Percentiles rank a stretch among this genome's conserved stretches.
These are phyloP conservation scores for Kurtzmaniella cleridarum DNA, from an alignment of 805 yeast species.

Conservation along the genomic window DNA sequence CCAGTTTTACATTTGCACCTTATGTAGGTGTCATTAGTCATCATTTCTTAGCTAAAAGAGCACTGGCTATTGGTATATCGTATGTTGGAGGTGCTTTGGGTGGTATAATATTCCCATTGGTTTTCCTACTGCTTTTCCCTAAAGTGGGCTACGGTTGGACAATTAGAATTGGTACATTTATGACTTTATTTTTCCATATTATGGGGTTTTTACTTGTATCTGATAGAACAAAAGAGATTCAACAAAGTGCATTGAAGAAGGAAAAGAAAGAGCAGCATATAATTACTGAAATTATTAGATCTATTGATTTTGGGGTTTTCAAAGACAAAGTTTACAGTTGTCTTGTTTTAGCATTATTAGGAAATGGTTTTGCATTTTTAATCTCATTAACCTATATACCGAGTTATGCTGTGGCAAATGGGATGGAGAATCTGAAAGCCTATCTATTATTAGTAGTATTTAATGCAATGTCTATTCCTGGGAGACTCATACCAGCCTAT, in stretches of 20 bases:
- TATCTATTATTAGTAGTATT: conserved; percentile 18
- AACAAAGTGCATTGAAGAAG: conserved; percentile 5
- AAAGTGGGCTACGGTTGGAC: conserved; percentile 29
- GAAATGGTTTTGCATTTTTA: conserved; percentile 26
- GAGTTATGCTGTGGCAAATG: conserved; percentile 21
- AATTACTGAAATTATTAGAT: conserved; percentile 13
- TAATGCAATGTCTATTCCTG: conserved; percentile 22
- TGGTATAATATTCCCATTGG: conserved; percentile 23
- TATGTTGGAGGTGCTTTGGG: conserved; percentile 30
- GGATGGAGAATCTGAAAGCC: conserved; percentile 12
- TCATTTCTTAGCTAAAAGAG: conserved; percentile 20
- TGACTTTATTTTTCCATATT: conserved; percentile 12
- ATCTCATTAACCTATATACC: conserved; percentile 19
- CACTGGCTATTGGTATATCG: conserved; percentile 21
- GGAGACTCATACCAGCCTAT: conserved; percentile 20
- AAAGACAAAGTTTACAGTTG: conserved; percentile 16
- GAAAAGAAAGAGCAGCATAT: background rate
- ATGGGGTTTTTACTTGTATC: conserved; percentile 12
- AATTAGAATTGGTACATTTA: conserved; percentile 19
- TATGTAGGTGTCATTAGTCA: conserved; percentile 20
- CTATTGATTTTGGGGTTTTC: conserved; percentile 21
- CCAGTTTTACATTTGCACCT: conserved; percentile 20
- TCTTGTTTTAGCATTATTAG: conserved; percentile 19
- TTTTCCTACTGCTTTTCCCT: conserved; percentile 20
- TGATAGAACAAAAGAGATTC: conserved; percentile 14